Percentiles rank a stretch among this genome's conserved stretches.
Conservation (phyloP, 192 early-diverging fungal species). For the Mortierella alpina region DNA sequence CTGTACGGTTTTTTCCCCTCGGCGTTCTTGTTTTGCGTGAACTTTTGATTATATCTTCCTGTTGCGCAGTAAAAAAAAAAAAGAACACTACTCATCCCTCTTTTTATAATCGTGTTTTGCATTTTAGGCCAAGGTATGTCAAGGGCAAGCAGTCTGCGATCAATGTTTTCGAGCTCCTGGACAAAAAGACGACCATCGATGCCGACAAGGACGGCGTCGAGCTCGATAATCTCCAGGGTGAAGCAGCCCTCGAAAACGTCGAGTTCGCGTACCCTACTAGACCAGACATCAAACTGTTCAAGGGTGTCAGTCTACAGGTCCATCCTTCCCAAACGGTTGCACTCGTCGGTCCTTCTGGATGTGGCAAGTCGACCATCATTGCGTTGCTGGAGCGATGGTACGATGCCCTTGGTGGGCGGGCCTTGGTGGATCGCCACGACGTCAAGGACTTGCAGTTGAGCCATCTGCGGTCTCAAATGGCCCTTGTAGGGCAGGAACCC, state of each 20-base stretch:
- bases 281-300: slow-evolving; percentile 68
- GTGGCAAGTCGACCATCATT: slow-evolving; percentile 75
- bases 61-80: no score
- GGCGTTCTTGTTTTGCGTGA: slow-evolving; percentile 46
- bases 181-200: slow-evolving; percentile 62
- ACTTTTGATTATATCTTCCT: slow-evolving; percentile 73
- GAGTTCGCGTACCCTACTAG: slow-evolving; percentile 70
- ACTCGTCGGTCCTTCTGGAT: slow-evolving; percentile 81
- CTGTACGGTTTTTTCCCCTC: slow-evolving; percentile 30
- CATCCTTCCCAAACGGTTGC: slow-evolving; percentile 76
- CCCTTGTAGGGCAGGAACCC: slow-evolving; percentile 61
- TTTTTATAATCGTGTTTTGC: slow-evolving; percentile 67
- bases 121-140: slow-evolving; percentile 66
- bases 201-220: slow-evolving; percentile 40
- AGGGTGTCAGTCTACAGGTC: slow-evolving; percentile 65
- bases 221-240: slow-evolving; percentile 38
- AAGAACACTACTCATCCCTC: slow-evolving; percentile 60
- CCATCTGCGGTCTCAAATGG: slow-evolving; percentile 58
- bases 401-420: slow-evolving; percentile 56
- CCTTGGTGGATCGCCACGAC: slow-evolving; percentile 55
- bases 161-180: slow-evolving; percentile 60
- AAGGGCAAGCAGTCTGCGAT: slow-evolving; percentile 69
- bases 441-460: slow-evolving; percentile 59
- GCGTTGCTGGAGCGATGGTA: slow-evolving; percentile 70
- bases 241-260: slow-evolving; percentile 45